phyloP scores from a whole-genome alignment of 2,329 filamentous ascomycete species.

The Penicillium rolfsii region DNA sequence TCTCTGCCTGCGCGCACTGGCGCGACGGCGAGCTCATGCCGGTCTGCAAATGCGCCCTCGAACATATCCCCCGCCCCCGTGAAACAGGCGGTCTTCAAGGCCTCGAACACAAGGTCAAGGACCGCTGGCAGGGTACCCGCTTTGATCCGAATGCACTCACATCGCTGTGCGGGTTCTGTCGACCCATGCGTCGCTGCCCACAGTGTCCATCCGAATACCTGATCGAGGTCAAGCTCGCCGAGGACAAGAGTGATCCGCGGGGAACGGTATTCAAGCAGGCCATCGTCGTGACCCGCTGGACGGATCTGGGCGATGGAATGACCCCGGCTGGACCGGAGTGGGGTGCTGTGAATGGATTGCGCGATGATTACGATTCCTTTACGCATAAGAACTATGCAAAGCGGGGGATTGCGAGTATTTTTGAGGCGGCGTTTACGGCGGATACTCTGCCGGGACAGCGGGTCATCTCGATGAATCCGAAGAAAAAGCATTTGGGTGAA shows the following conservation, averaged over 20 bases:
- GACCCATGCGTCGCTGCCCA: slow-evolving; percentile 63
- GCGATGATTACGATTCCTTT: slow-evolving; percentile 58
- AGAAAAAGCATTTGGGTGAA: slow-evolving; percentile 57
- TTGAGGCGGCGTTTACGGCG: slow-evolving; percentile 60
- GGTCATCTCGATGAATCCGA: slow-evolving; percentile 62
- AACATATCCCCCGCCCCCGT: slow-evolving; percentile 57
- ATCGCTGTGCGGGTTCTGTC: slow-evolving; percentile 58
- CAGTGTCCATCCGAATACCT: slow-evolving; percentile 66
- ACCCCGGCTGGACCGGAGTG: slow-evolving; percentile 56
- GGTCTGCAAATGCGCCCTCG: slow-evolving; percentile 63
- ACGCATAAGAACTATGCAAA: slow-evolving; percentile 51
- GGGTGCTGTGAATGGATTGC: slow-evolving; percentile 57
- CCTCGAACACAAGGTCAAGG: slow-evolving; percentile 48
- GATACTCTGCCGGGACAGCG: slow-evolving; percentile 61
- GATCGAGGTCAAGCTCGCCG: slow-evolving; percentile 61
- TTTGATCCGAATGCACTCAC: slow-evolving; percentile 50
- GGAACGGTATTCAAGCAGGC: slow-evolving; percentile 59
- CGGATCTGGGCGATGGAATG: slow-evolving; percentile 61
- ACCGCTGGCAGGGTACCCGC: slow-evolving; percentile 30
- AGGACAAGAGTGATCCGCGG: slow-evolving; percentile 54
- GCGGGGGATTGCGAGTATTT: slow-evolving; percentile 61
- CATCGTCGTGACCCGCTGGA: slow-evolving; percentile 64
- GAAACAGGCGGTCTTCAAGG: slow-evolving; percentile 45
- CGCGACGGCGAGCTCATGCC: slow-evolving; percentile 63
- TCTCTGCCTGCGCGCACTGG: slow-evolving; percentile 66